These are phyloP conservation scores for Wickerhamomyces silvicola DNA, from an alignment of 805 yeast genomes.

Conservation along the genomic window DNA sequence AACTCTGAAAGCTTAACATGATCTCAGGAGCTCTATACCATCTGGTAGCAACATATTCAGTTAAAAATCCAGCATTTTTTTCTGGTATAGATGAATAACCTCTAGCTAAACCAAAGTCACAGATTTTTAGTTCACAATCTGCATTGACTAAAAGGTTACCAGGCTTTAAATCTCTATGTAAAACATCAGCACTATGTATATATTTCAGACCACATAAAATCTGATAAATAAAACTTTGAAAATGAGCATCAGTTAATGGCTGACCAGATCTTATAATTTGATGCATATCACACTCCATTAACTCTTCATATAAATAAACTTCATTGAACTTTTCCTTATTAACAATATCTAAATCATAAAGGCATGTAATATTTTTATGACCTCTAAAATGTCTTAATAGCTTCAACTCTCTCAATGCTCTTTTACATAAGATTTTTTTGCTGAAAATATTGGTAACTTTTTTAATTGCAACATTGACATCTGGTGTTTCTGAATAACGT, in stretches of 20 bases:
- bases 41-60: constrained; percentile 96
- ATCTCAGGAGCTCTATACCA: constrained; percentile 99
- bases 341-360: constrained; percentile 90
- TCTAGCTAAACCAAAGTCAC: constrained; percentile 95
- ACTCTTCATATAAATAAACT: constrained; percentile 86
- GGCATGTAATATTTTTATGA: constrained; percentile 91
- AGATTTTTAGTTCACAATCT: constrained; percentile 91
- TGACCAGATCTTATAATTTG: constrained; percentile 94
- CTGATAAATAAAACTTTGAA: constrained; percentile 89
- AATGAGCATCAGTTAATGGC: constrained; percentile 89
- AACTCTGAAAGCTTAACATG: constrained; percentile 89
- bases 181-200: constrained; percentile 86
- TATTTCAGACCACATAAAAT: constrained; percentile 85
- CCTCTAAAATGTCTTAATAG: constrained; percentile 89
- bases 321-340: constrained; percentile 73
- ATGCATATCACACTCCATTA: constrained; percentile 98
- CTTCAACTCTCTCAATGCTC: constrained; percentile 88
- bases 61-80: constrained; percentile 86
- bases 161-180: constrained; percentile 93
- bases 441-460: constrained; percentile 92
- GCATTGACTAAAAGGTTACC: constrained; percentile 90
- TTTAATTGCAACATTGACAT: constrained; percentile 88
- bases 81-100: constrained; percentile 80
- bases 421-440: constrained; percentile 83
- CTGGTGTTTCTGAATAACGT: constrained; percentile 62